Base-by-base conservation (phyloP, 164 flowering plant species). In the Vitis cinerea region DNA sequence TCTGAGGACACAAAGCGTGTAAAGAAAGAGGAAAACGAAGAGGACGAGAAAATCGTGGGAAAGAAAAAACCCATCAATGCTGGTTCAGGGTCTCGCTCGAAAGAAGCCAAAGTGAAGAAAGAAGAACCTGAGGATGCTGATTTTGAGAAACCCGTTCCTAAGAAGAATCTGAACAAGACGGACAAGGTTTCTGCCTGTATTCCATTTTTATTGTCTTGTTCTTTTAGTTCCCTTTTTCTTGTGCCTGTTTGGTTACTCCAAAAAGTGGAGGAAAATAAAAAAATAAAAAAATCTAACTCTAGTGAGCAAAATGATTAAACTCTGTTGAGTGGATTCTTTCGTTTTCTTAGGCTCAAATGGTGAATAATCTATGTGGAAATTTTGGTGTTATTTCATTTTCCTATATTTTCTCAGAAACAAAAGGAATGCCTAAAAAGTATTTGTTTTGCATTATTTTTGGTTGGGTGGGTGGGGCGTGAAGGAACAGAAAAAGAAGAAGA, bases 401-500 rank as follows among this genome's bases (percentile, higher is more conserved):
- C 27, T 23, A 23, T 7, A 6, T 37, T 37, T 0, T 37, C 44
- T 37, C 44, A 37, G 44, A 37, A 37, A 37, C 44, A 37, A 72
- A 63, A 55, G 63, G 8, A 17, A 50, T 67, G 30, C 15, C 62
- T 49, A n/a, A 51, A 50, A 10, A 61, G 31, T 59, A 16, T 29
- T 17, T 59, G 31, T 52, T 54, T 60, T 53, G 60, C 47, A 58
- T 44, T 56, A 12, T 14, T 56, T 64, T 5, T 61, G 19, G 19
- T 1, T 57, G 62, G 53, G 49, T 62, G 60, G 55, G 51, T 59
- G 66, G 72, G 54, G 11, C 55, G 52, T 67, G 70, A 64, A 79
- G 76, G 79, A 70, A 56, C 62, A 69, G 74, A 72, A 73, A 66
- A 80, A 72, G 72, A 77, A 72, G 78, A 74, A 71, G 63, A 78